phyloP scores from a whole-genome alignment of 805 yeast species.

The Hanseniaspora lindneri region DNA sequence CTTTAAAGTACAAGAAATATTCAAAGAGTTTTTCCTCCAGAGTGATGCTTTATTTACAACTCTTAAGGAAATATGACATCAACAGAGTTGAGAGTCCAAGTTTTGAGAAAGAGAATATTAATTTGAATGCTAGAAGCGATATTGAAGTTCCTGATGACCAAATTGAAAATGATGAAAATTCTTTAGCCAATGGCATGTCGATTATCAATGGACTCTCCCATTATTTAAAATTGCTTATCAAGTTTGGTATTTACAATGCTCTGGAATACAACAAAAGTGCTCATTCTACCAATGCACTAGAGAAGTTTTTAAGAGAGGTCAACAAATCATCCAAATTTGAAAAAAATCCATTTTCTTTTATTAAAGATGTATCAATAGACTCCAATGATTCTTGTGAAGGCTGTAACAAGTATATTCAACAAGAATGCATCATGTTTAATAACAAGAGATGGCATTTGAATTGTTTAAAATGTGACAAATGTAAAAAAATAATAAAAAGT shows the following conservation, averaged over 20 bases:
- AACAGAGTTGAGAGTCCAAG: constrained; percentile 23
- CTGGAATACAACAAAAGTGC: constrained; percentile 50
- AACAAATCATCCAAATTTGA: constrained; percentile 34
- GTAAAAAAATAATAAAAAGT: constrained; percentile 35
- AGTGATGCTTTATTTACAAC: constrained; percentile 76
- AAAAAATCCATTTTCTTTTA: constrained; percentile 28
- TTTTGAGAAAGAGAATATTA: not conserved
- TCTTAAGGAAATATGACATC: constrained; percentile 50
- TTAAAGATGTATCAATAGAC: constrained; percentile 39
- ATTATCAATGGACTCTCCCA: constrained; percentile 88
- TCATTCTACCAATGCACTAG: constrained; percentile 49
- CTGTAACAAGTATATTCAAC: constrained; percentile 74
- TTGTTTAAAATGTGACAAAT: constrained; percentile 58
- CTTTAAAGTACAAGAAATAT: constrained; percentile 31
- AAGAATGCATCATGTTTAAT: constrained; percentile 52
- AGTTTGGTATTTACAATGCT: constrained; percentile 69
- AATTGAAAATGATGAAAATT: constrained; percentile 19
- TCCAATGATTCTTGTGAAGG: constrained; percentile 65
- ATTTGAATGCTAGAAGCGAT: not conserved
- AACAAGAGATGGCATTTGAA: constrained; percentile 69
- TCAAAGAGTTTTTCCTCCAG: constrained; percentile 84
- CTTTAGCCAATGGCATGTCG: constrained; percentile 53
- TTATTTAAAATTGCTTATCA: constrained; percentile 69
- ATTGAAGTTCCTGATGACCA: not conserved
- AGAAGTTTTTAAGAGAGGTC: constrained; percentile 47